Percentiles rank a stretch among this genome's conserved stretches.
These are phyloP conservation scores for Aspergillus sergii DNA, from an alignment of 2,329 filamentous ascomycete species.

Conservation along the genomic window DNA sequence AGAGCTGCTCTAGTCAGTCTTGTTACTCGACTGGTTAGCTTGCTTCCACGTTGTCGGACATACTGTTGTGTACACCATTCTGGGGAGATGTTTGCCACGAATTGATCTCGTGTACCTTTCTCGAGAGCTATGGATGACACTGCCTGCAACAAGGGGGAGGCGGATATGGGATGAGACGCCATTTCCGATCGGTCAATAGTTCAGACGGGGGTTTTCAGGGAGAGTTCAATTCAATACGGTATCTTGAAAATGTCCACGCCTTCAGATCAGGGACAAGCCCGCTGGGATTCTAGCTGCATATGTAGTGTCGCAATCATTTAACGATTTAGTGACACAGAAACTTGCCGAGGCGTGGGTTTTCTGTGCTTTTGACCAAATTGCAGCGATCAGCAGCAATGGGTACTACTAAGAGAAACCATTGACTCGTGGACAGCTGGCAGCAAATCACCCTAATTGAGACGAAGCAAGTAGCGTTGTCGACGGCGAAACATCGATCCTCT, in stretches of 20 bases:
- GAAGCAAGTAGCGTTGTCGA: neutral
- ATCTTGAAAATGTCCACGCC: neutral
- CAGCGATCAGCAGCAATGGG: neutral
- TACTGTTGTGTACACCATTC: conserved; percentile 29
- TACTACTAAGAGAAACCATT: neutral
- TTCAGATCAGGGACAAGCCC: neutral
- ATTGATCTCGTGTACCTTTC: conserved; percentile 16
- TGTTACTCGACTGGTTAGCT: neutral
- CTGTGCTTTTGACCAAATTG: neutral
- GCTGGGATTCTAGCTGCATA: conserved; percentile 1
- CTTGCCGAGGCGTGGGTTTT: neutral
- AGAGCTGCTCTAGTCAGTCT: conserved; percentile 21
- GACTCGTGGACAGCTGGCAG: neutral
- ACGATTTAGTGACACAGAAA: neutral
- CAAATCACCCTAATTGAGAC: neutral
- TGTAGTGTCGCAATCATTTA: neutral
- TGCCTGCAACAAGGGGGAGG: conserved; percentile 18
- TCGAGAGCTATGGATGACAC: conserved; percentile 17
- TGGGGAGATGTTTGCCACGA: conserved; percentile 16
- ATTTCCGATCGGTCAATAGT: conserved; percentile 7
- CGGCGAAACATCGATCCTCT: neutral
- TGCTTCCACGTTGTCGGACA: conserved; percentile 6
- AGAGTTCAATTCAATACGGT: neutral
- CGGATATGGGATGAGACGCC: neutral
- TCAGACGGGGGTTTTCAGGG: neutral